phyloP scores from a whole-genome alignment of 805 yeast genomes.

The Metschnikowia vanudenii region DNA sequence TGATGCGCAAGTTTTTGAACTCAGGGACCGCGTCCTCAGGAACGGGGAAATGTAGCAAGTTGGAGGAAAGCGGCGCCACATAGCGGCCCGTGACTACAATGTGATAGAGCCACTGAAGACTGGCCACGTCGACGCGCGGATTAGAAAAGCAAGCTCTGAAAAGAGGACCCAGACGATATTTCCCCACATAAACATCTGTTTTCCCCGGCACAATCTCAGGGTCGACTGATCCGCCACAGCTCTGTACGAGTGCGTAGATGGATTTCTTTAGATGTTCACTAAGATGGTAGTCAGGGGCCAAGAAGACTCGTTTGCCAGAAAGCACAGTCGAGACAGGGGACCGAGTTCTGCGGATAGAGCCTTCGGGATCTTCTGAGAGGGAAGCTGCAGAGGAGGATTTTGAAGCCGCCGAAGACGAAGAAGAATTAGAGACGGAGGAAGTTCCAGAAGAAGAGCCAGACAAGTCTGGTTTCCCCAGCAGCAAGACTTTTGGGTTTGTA shows the following conservation, averaged over 20 bases:
- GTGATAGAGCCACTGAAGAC: constrained; percentile 72
- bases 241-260: constrained; percentile 43
- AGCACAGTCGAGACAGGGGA: constrained; percentile 37
- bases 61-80: constrained; percentile 51
- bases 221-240: constrained; percentile 54
- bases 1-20: constrained; percentile 53
- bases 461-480: constrained; percentile 24
- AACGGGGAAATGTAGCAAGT: constrained; percentile 70
- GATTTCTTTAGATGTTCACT: constrained; percentile 42
- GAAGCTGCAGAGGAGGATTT: no score
- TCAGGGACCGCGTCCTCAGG: constrained; percentile 51
- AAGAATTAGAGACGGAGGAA: no score
- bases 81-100: constrained; percentile 56
- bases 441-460: no score
- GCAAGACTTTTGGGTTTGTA: constrained; percentile 13
- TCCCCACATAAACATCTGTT: constrained; percentile 55
- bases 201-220: constrained; percentile 17
- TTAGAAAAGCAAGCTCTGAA: constrained; percentile 47
- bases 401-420: no score
- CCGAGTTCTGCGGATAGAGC: neutral
- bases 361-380: neutral
- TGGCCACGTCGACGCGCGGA: constrained; percentile 52
- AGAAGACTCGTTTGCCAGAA: constrained; percentile 44
- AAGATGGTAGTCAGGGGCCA: constrained; percentile 57
- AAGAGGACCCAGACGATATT: constrained; percentile 56